Percentiles rank a stretch among this genome's conserved stretches.
phyloP scores from a whole-genome alignment of 192 early-diverging fungal genomes.

The Helicostylum pulchrum region DNA sequence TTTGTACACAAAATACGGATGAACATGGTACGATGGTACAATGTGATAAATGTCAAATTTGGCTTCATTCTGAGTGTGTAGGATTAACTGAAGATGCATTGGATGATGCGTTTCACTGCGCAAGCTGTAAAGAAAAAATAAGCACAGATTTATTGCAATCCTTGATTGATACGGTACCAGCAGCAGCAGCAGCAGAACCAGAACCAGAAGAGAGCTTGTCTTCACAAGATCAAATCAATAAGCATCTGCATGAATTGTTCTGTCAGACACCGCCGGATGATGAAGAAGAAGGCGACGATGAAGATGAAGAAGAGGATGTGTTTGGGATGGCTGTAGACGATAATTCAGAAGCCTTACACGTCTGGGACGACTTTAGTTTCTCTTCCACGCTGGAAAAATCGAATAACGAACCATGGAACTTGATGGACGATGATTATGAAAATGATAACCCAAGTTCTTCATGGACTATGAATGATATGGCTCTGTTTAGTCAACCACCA shows the following conservation, averaged over 20 bases:
- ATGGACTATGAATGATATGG: slow-evolving; percentile 5
- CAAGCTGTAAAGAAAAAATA: slow-evolving; percentile 36
- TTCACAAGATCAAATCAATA: slow-evolving; percentile 1
- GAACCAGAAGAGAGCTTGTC: neutral
- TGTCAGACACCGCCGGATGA: neutral
- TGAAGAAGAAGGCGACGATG: neutral
- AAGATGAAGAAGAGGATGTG: neutral
- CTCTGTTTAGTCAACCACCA: neutral
- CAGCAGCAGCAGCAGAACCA: no score
- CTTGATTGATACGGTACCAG: no score
- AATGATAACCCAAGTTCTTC: neutral
- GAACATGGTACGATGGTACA: slow-evolving; percentile 59
- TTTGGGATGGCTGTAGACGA: neutral
- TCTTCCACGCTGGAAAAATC: slow-evolving; percentile 9
- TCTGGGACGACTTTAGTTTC: slow-evolving; percentile 16
- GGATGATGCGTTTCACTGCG: slow-evolving; percentile 58
- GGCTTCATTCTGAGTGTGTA: slow-evolving; percentile 69
- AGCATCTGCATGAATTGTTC: neutral
- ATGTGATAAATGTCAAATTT: slow-evolving; percentile 64
- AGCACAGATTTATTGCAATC: no score
- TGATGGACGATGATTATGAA: slow-evolving; percentile 6
- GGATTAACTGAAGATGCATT: slow-evolving; percentile 54
- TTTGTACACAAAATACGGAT: slow-evolving; percentile 43
- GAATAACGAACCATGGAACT: slow-evolving; percentile 7
- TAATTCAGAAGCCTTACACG: slow-evolving; percentile 2